A percentile compares a stretch with the other conserved stretches of the same genome.
These are phyloP conservation scores for Neonothopanus nambi DNA, from an alignment of 1,284 basidiomycete genomes.

Conservation along the genomic window DNA sequence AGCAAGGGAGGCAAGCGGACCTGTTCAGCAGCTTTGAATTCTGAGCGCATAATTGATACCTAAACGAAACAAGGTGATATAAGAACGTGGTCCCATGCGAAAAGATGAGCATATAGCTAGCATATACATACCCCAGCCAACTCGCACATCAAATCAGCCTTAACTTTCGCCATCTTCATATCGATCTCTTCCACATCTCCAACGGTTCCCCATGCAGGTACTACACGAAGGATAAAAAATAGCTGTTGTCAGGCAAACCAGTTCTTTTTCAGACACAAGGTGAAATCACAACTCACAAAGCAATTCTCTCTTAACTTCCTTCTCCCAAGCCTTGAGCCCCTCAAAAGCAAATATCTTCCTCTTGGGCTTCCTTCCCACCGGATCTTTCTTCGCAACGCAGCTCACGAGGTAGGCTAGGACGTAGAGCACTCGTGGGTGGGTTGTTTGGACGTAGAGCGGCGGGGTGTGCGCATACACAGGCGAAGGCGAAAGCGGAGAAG, in stretches of 20 bases:
- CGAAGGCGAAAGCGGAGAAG: not conserved
- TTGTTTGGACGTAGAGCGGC: constrained; percentile 56
- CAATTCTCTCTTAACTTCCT: constrained; percentile 43
- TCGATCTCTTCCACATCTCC: constrained; percentile 52
- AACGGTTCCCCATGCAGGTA: constrained; percentile 51
- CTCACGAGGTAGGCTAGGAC: constrained; percentile 66
- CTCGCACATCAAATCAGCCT: constrained; percentile 70
- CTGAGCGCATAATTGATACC: constrained; percentile 65
- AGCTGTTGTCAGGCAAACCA: too few species aligned
- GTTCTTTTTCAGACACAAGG: too few species aligned
- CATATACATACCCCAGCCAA: constrained; percentile 52
- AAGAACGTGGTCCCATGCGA: not conserved
- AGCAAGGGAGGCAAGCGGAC: constrained; percentile 14
- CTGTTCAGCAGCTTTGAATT: constrained; percentile 60
- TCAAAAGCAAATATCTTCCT: constrained; percentile 66
- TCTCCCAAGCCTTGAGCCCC: constrained; percentile 55
- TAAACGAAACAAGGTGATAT: constrained; percentile 23
- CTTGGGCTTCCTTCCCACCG: constrained; percentile 70
- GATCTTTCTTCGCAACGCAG: constrained; percentile 65
- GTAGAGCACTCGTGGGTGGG: constrained; percentile 66
- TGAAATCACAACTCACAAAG: too few species aligned
- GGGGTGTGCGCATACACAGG: constrained; percentile 29
- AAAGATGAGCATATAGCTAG: not conserved
- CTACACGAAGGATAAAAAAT: too few species aligned
- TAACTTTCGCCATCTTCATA: constrained; percentile 55